Conservation (phyloP, 2,329 filamentous ascomycete species). For the Colletotrichum graminicola region DNA sequence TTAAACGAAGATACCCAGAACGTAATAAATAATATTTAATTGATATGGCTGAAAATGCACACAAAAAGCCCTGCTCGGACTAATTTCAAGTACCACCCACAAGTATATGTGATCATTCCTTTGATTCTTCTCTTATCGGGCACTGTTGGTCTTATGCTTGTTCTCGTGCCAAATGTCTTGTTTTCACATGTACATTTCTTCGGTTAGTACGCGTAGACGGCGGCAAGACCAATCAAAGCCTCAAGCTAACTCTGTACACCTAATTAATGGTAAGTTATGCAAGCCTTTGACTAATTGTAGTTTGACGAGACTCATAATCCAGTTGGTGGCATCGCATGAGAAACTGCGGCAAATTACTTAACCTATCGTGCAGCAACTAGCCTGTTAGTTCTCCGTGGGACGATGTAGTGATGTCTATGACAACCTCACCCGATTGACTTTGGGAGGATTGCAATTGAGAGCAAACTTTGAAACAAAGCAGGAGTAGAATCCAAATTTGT, state of each 20-base stretch:
- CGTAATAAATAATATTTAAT: no score
- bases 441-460: no score
- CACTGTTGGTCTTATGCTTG: no score
- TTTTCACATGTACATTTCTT: background rate
- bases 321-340: background rate
- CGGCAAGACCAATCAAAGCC: no score
- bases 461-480: background rate
- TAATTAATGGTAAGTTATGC: no score
- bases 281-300: no score
- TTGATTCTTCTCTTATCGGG: background rate
- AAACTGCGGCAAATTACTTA: background rate
- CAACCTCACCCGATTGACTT: background rate
- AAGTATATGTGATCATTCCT: no score
- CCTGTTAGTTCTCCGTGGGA: background rate
- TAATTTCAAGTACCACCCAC: background rate
- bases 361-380: background rate
- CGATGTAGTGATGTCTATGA: background rate
- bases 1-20: background rate
- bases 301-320: background rate
- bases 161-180: background rate
- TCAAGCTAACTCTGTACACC: no score
- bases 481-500: background rate
- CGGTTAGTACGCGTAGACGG: no score
- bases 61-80: rapidly evolving
- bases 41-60: background rate